phyloP scores from a whole-genome alignment of 768 basidiomycete genomes.

The Auricularia sp. region DNA sequence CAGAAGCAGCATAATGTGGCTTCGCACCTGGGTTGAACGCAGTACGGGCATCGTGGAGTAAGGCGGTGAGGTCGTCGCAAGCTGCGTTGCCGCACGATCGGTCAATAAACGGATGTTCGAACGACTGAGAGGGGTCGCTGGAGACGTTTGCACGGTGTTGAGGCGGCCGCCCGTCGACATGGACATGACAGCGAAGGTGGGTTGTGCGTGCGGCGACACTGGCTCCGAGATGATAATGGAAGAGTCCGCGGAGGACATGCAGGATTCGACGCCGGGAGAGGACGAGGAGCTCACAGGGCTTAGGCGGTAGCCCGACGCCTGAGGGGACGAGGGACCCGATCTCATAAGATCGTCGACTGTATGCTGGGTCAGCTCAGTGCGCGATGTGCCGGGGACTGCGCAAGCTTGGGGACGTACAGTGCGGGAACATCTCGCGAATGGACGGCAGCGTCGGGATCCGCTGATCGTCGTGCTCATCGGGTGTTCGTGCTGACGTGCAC shows the following conservation, averaged over 20 bases:
- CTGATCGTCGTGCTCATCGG: not conserved
- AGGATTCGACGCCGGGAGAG: not conserved
- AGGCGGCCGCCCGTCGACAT: not conserved
- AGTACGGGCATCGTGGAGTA: no score
- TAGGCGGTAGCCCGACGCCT: not conserved
- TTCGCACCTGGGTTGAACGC: no score
- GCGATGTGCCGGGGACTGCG: no score
- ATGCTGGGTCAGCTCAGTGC: not conserved
- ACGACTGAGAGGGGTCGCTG: not conserved
- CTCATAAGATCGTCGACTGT: not conserved
- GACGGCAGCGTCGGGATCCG: not conserved
- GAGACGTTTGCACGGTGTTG: not conserved
- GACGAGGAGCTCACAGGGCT: not conserved
- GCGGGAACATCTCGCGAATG: not conserved
- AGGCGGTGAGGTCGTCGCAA: not conserved
- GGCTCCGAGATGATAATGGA: not conserved
- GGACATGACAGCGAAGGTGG: not conserved
- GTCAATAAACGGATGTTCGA: not conserved
- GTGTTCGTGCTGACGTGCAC: no score
- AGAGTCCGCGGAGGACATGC: not conserved
- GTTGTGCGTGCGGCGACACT: not conserved
- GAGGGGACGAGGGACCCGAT: not conserved
- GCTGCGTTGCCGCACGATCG: not conserved
- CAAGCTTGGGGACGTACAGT: not conserved
- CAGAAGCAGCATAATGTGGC: no score